Percentiles rank a stretch among this genome's conserved stretches.
phyloP scores from a whole-genome alignment of 2,329 filamentous ascomycete species.

The Arthrobotrys sphaeroides region DNA sequence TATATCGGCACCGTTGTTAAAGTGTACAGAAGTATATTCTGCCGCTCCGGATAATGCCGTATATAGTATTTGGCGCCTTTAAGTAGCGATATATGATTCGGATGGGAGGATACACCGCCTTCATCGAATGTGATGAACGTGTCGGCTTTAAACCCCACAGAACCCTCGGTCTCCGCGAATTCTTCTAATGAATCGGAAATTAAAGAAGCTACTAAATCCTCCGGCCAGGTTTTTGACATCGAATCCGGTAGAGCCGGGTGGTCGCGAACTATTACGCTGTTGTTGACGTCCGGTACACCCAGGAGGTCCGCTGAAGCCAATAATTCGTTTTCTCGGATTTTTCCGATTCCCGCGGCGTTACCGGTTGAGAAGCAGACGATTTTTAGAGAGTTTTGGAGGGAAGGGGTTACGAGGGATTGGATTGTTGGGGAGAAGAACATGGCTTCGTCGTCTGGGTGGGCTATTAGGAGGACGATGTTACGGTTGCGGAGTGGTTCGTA shows the following conservation, averaged over 20 bases:
- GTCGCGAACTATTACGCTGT: constrained; percentile 64
- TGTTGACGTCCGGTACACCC: constrained; percentile 77
- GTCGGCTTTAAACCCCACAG: constrained; percentile 73
- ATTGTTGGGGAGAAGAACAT: constrained; percentile 98
- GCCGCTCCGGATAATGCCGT: constrained; percentile 15
- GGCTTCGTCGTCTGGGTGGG: constrained; percentile 97
- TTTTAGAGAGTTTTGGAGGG: constrained; percentile 87
- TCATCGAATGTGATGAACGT: constrained; percentile 88
- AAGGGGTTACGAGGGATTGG: constrained; percentile 80
- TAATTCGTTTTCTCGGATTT: constrained; percentile 83
- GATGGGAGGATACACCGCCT: constrained; percentile 83
- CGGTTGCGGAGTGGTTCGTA: constrained; percentile 79
- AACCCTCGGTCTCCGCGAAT: background rate
- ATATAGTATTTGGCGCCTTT: constrained; percentile 81
- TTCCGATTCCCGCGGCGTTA: constrained; percentile 85
- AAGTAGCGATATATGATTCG: constrained; percentile 91
- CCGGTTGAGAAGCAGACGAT: constrained; percentile 82
- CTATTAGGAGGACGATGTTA: constrained; percentile 89
- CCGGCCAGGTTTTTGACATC: constrained; percentile 82
- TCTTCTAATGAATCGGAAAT: constrained; percentile 26
- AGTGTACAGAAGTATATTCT: constrained; percentile 73
- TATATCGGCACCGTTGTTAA: constrained; percentile 75
- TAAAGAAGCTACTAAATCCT: constrained; percentile 70
- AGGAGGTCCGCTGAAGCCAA: constrained; percentile 79
- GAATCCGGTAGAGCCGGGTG: constrained; percentile 71